Percentiles rank a stretch among this genome's conserved stretches.
phyloP scores from a whole-genome alignment of 2,329 filamentous ascomycete species.

The Aspergillus tamarii region DNA sequence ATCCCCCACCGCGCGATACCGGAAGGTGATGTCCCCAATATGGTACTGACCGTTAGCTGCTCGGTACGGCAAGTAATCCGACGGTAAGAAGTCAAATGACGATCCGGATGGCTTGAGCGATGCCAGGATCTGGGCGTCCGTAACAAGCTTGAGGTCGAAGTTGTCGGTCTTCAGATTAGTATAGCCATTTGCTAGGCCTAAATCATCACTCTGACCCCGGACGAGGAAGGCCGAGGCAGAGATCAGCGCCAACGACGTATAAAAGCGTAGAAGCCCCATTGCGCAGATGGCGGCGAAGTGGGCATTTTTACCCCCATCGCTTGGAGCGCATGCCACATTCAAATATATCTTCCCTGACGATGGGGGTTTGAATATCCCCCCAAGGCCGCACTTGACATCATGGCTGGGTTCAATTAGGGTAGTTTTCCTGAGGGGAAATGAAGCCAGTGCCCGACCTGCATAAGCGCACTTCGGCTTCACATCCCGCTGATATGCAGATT shows the following conservation, averaged over 20 bases:
- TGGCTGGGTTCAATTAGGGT: neutral
- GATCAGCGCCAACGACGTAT: neutral
- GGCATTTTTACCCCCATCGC: neutral
- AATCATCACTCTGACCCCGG: neutral
- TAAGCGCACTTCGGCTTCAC: neutral
- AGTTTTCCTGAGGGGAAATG: neutral
- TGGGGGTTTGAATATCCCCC: neutral
- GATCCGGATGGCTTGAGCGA: slow-evolving; percentile 49
- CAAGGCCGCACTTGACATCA: neutral
- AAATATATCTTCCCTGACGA: neutral
- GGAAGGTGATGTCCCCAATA: slow-evolving; percentile 60
- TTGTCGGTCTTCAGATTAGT: slow-evolving; percentile 34
- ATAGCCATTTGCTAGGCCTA: neutral
- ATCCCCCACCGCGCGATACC: slow-evolving; percentile 51
- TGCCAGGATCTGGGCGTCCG: slow-evolving; percentile 53
- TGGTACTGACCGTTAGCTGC: slow-evolving; percentile 60
- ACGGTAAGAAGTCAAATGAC: slow-evolving; percentile 60
- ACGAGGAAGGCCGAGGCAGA: neutral
- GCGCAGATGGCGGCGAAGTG: neutral
- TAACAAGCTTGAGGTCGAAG: slow-evolving; percentile 49
- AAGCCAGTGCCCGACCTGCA: neutral
- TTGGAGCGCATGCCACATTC: neutral
- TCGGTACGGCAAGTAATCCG: slow-evolving; percentile 52
- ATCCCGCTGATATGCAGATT: neutral
- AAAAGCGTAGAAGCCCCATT: neutral